Percentiles rank a stretch among this genome's conserved stretches.
phyloP scores from a whole-genome alignment of 148 eudicot species.

The Spergularia bocconei region DNA sequence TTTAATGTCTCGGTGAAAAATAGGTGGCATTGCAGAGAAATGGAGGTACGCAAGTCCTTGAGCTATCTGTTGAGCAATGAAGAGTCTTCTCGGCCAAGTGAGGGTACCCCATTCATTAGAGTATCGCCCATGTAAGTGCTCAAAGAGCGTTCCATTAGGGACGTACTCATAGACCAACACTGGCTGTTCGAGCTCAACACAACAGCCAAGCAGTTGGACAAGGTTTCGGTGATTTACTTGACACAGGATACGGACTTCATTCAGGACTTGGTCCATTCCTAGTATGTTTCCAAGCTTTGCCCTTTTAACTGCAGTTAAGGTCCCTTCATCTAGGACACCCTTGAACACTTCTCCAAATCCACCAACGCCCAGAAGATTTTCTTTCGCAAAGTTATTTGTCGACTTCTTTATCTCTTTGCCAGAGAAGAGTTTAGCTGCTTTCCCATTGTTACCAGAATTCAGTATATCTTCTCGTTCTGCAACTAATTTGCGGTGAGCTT shows the following conservation, averaged over 20 bases:
- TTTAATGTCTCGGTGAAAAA: slow-evolving; percentile 59
- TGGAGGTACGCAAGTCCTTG: slow-evolving; percentile 61
- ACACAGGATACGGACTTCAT: slow-evolving; percentile 59
- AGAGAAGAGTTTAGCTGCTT: slow-evolving; percentile 49
- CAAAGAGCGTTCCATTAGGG: slow-evolving; percentile 55
- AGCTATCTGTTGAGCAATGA: slow-evolving; percentile 50
- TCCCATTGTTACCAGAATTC: slow-evolving; percentile 44
- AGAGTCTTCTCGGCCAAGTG: slow-evolving; percentile 40
- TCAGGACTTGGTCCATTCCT: slow-evolving; percentile 54
- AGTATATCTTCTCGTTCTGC: slow-evolving; percentile 52
- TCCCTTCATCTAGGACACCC: slow-evolving; percentile 48
- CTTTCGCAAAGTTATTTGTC: slow-evolving; percentile 47
- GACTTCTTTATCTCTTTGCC: slow-evolving; percentile 50
- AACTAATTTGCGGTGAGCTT: slow-evolving; percentile 33
- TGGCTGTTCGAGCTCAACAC: slow-evolving; percentile 52
- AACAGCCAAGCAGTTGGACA: slow-evolving; percentile 53
- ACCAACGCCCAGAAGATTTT: slow-evolving; percentile 51
- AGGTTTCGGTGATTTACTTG: slow-evolving; percentile 62
- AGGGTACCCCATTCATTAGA: slow-evolving; percentile 32
- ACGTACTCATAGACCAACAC: slow-evolving; percentile 51
- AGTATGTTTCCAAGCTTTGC: slow-evolving; percentile 53
- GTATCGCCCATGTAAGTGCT: slow-evolving; percentile 43
- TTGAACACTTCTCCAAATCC: slow-evolving; percentile 66
- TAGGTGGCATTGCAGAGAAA: slow-evolving; percentile 53
- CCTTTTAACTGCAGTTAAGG: slow-evolving; percentile 46